phyloP scores from a whole-genome alignment of 768 basidiomycete genomes.

The Pleurotus eryngii region DNA sequence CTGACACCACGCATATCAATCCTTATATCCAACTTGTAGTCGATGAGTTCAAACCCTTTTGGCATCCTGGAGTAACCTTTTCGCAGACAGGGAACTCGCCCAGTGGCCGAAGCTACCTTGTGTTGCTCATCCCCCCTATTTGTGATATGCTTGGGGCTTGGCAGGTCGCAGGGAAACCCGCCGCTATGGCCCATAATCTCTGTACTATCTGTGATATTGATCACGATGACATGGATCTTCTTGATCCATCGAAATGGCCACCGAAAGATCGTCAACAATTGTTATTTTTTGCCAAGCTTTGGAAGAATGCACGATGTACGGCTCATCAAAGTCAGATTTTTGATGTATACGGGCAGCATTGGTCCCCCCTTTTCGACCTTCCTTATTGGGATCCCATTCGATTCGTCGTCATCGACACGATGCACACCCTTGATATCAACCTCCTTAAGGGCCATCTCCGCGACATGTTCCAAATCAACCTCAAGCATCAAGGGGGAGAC shows the following conservation, averaged over 20 bases:
- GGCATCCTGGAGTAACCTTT: slow-evolving; percentile 25
- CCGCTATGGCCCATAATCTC: slow-evolving; percentile 16
- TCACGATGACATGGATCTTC: slow-evolving; percentile 22
- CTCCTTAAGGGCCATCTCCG: slow-evolving; percentile 28
- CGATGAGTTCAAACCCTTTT: slow-evolving; percentile 28
- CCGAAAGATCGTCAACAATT: slow-evolving; percentile 13
- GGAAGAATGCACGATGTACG: slow-evolving; percentile 16
- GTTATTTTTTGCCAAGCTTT: slow-evolving; percentile 13
- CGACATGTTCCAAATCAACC: slow-evolving; percentile 19
- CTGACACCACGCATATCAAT: slow-evolving; percentile 27
- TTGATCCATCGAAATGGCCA: slow-evolving; percentile 24
- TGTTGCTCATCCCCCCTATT: slow-evolving; percentile 21
- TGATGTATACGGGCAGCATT: slow-evolving; percentile 22
- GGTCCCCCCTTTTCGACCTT: slow-evolving; percentile 27
- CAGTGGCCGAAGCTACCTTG: slow-evolving; percentile 12
- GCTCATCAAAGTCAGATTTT: slow-evolving; percentile 15
- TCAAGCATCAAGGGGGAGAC: background rate
- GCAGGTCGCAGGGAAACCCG: slow-evolving; percentile 21
- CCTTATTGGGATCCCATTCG: slow-evolving; percentile 35
- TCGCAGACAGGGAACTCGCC: slow-evolving; percentile 15
- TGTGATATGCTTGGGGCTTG: slow-evolving; percentile 28
- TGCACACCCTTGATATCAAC: slow-evolving; percentile 39
- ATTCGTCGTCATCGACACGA: slow-evolving; percentile 31
- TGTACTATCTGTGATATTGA: slow-evolving; percentile 25
- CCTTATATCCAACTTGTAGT: slow-evolving; percentile 32